Conservation (phyloP, 192 early-diverging fungal species). For the Coemansia sp. region DNA sequence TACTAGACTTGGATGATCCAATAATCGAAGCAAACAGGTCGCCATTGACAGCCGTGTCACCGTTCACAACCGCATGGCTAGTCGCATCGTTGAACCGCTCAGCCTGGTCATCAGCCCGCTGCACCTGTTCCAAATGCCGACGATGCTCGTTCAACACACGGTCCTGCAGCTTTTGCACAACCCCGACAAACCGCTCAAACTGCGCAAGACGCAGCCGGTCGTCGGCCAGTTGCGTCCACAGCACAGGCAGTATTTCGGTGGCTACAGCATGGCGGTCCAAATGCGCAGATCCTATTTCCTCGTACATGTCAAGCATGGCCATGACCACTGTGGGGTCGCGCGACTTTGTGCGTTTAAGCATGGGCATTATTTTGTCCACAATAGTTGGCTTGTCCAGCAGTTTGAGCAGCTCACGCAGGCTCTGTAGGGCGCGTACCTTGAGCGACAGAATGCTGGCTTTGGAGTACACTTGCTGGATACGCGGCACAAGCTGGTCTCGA, state of each 20-base stretch:
- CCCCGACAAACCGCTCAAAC: constrained; percentile 65
- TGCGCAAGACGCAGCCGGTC: constrained; percentile 67
- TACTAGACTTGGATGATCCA: too few species aligned
- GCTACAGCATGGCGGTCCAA: constrained; percentile 75
- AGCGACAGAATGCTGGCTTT: constrained; percentile 65
- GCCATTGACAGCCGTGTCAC: background rate
- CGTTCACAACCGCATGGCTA: background rate
- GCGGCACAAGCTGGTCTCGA: constrained; percentile 65
- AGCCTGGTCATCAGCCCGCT: constrained; percentile 40
- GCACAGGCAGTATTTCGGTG: constrained; percentile 69
- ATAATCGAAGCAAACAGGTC: constrained; percentile 7
- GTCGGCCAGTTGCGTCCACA: constrained; percentile 75
- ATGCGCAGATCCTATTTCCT: constrained; percentile 64
- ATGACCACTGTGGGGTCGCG: constrained; percentile 75
- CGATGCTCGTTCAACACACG: constrained; percentile 62
- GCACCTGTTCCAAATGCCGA: constrained; percentile 59
- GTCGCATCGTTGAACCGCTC: constrained; percentile 1
- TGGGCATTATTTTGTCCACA: constrained; percentile 72
- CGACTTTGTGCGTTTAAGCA: constrained; percentile 71
- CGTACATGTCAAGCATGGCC: constrained; percentile 75
- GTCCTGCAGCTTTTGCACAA: constrained; percentile 55
- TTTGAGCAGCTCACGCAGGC: constrained; percentile 67
- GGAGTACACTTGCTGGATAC: constrained; percentile 68
- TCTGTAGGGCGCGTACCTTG: constrained; percentile 68
- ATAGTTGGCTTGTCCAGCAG: constrained; percentile 67